Evolutionary conservation across 257 asterid genomes (phyloP), one percentile per base, ranked within the genome.

Genomic region (Solanum infundibuliforme): DNA sequence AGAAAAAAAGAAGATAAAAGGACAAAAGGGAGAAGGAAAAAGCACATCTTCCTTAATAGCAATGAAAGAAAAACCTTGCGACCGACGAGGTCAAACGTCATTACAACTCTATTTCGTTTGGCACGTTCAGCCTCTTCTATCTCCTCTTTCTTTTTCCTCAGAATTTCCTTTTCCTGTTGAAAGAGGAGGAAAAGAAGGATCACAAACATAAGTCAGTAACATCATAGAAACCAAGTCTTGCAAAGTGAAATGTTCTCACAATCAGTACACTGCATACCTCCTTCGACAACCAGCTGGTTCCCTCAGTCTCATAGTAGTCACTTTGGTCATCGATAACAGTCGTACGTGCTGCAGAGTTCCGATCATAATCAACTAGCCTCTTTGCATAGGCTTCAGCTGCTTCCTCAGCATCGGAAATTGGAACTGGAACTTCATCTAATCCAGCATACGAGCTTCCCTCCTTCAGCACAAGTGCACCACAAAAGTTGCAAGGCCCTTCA

Each of bases 341-440:
- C 16, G 99, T 97, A 88, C 99, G 99, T 71, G 99, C 98, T 1
- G 99, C 99, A n/a, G 99, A 93, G 88, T 97, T 91, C 31, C 99
- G 98, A 86, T 97, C 99, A 85, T 97, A 97, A 6, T 97, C 99
- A 52, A 97, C 98, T 34, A 97, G 98, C 94, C 99, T 95, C 89
- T 97, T 97, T 6, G 99, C 94, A 90, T 89, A 97, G 32, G 94
- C 98, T 91, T 95, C 98, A 73, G 99, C 99, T 60, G 94, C 96
- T 11, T 91, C 95, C 93, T 97, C 99, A 85, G 98, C 90, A 39
- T 95, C 95, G 3, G 98, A 90, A 35, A 90, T 86, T 34, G 92
- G 84, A 79, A 90, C 39, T 6, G 84, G 91, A 41, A 95, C 95
- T 85, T 92, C 94, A 62, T 92, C 94, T 88, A 97, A 90, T 84